These are phyloP conservation scores for Scutellaria minor DNA, from an alignment of 257 asterid species.

Conservation along the genomic window DNA sequence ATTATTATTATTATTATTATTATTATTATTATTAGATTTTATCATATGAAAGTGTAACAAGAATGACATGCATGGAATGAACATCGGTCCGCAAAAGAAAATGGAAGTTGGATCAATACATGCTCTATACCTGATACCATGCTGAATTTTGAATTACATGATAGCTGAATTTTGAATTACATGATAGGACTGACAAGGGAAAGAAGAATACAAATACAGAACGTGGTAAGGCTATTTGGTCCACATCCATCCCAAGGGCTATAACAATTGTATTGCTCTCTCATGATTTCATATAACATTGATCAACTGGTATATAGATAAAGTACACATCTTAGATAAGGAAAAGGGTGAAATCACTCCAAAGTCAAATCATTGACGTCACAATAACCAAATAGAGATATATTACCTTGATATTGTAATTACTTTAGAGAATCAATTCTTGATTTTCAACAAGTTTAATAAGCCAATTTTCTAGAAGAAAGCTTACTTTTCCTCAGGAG, in stretches of 20 bases:
- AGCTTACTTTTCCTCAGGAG: conserved; percentile 24
- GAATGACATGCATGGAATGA: no score
- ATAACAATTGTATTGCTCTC: background rate
- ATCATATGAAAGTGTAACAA: no score
- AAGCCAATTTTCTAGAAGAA: conserved; percentile 19
- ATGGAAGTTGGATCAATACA: no score
- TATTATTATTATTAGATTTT: no score
- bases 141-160: no score
- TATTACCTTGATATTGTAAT: background rate
- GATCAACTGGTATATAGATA: background rate
- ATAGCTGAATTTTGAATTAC: no score
- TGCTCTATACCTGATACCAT: no score
- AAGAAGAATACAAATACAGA: no score
- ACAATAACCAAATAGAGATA: background rate
- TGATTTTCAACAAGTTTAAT: background rate
- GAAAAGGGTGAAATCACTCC: background rate
- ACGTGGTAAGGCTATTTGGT: no score
- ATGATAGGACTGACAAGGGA: no score
- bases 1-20: no score
- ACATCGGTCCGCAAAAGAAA: no score
- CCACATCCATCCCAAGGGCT: background rate
- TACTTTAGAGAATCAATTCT: background rate
- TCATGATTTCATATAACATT: background rate
- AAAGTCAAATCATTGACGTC: background rate
- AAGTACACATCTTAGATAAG: background rate